A percentile compares a stretch with the other conserved stretches of the same genome.
Conservation (phyloP, 1,284 basidiomycete genomes). For the Leccinum griseonigrum region DNA sequence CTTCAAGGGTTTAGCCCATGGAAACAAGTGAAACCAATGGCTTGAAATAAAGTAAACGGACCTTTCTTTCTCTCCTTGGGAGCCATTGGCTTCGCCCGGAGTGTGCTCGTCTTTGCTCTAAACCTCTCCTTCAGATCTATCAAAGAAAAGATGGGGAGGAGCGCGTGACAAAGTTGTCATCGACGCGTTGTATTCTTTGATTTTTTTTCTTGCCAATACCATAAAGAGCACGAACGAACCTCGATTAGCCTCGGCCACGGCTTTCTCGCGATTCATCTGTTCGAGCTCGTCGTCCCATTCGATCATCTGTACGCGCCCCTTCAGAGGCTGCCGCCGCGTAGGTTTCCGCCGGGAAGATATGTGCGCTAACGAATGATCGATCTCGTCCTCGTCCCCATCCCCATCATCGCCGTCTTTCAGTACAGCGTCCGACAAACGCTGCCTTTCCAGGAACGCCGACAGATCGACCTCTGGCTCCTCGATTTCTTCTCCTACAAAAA, state of each 20-base stretch:
- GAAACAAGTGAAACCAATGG: not conserved
- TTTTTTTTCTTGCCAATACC: not conserved
- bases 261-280: constrained; percentile 63
- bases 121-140: constrained; percentile 70
- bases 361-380: constrained; percentile 58
- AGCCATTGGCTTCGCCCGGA: constrained; percentile 40
- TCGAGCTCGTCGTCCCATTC: constrained; percentile 68
- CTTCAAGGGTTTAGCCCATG: constrained; percentile 12
- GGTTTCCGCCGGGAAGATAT: constrained; percentile 37
- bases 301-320: constrained; percentile 62
- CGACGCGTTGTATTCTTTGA: not conserved
- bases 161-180: not conserved
- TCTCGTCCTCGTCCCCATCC: constrained; percentile 53
- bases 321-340: constrained; percentile 36
- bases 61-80: constrained; percentile 37
- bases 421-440: constrained; percentile 44
- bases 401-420: constrained; percentile 1
- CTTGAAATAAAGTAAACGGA: constrained; percentile 10
- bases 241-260: constrained; percentile 67
- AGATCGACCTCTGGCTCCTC: constrained; percentile 73
- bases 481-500: constrained; percentile 55
- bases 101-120: constrained; percentile 53
- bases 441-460: constrained; percentile 60
- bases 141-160: not conserved
- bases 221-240: constrained; percentile 40